phyloP scores from a whole-genome alignment of 345 rosid genomes.

The thale cress (Arabidopsis thaliana) region DNA sequence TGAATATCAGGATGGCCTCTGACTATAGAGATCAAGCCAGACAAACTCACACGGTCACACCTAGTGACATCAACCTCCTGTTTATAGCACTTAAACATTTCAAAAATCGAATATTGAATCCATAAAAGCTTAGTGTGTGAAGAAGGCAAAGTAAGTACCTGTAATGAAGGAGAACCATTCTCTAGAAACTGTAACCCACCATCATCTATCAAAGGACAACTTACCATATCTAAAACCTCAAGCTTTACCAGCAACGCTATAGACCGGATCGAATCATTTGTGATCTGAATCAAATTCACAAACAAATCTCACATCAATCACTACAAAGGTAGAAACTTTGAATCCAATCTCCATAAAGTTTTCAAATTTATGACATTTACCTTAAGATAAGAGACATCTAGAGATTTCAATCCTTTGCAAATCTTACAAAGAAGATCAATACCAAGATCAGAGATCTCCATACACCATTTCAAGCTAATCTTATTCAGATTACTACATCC shows the following conservation, averaged over 20 bases:
- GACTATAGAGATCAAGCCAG: conserved; percentile 57
- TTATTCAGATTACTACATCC: conserved; percentile 67
- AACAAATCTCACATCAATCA: conserved; percentile 2
- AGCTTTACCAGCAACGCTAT: conserved; percentile 67
- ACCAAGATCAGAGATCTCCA: conserved; percentile 86
- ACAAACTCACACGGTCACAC: conserved; percentile 66
- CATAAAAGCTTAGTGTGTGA: not conserved
- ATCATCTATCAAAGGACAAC: conserved; percentile 71
- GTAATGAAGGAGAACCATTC: conserved; percentile 66
- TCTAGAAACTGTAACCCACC: conserved; percentile 64
- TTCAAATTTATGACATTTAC: conserved; percentile 41
- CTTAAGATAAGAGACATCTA: conserved; percentile 88
- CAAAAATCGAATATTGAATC: not conserved
- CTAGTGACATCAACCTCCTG: conserved; percentile 82
- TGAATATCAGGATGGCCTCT: conserved; percentile 64
- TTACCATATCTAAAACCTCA: conserved; percentile 64
- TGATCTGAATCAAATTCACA: conserved; percentile 56
- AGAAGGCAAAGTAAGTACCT: conserved; percentile 51
- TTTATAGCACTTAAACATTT: not conserved
- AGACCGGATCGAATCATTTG: conserved; percentile 68
- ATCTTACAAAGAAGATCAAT: conserved; percentile 88
- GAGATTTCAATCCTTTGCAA: conserved; percentile 61
- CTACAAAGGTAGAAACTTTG: conserved; percentile 19
- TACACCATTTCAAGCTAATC: conserved; percentile 93
- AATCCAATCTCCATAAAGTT: not conserved